phyloP scores from a whole-genome alignment of 106 monocot species.

The Alisma plantagoaquatica region DNA sequence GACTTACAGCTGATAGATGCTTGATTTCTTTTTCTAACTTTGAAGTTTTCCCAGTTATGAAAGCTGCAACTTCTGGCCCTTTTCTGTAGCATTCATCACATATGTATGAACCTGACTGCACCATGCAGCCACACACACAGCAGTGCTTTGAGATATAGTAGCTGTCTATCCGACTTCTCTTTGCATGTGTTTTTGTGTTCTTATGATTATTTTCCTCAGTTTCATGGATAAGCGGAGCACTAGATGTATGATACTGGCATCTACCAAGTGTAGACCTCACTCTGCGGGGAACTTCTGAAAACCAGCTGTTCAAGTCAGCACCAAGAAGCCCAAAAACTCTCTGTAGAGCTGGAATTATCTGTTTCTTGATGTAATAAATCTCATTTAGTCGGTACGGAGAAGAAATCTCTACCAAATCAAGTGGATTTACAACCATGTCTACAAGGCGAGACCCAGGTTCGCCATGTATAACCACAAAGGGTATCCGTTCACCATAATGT shows the following conservation, averaged over 20 bases:
- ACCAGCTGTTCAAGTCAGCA: slow-evolving; percentile 71
- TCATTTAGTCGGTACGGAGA: slow-evolving; percentile 77
- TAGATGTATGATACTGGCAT: slow-evolving; percentile 12
- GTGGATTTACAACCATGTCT: slow-evolving; percentile 86
- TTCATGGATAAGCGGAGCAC: slow-evolving; percentile 16
- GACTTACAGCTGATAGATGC: slow-evolving; percentile 65
- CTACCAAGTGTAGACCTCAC: slow-evolving; percentile 28
- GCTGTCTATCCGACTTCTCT: slow-evolving; percentile 74
- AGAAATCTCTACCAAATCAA: slow-evolving; percentile 44
- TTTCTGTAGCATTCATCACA: slow-evolving; percentile 55
- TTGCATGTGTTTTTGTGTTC: slow-evolving; percentile 17
- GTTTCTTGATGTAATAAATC: slow-evolving; percentile 79
- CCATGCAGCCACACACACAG: slow-evolving; percentile 49
- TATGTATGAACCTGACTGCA: slow-evolving; percentile 33
- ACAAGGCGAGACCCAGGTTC: slow-evolving; percentile 85
- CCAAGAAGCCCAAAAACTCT: slow-evolving; percentile 83
- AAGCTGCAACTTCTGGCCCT: slow-evolving; percentile 32
- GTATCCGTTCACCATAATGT: slow-evolving; percentile 71
- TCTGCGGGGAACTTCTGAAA: slow-evolving; percentile 52
- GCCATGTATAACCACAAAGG: slow-evolving; percentile 88
- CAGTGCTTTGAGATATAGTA: slow-evolving; percentile 83
- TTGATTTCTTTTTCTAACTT: slow-evolving; percentile 69
- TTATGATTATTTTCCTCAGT: slow-evolving; percentile 7
- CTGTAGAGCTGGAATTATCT: slow-evolving; percentile 87
- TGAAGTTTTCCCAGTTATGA: slow-evolving; percentile 54